Evolutionary conservation across 345 rosid species (phyloP).

Genomic region (Clausena lansium): DNA sequence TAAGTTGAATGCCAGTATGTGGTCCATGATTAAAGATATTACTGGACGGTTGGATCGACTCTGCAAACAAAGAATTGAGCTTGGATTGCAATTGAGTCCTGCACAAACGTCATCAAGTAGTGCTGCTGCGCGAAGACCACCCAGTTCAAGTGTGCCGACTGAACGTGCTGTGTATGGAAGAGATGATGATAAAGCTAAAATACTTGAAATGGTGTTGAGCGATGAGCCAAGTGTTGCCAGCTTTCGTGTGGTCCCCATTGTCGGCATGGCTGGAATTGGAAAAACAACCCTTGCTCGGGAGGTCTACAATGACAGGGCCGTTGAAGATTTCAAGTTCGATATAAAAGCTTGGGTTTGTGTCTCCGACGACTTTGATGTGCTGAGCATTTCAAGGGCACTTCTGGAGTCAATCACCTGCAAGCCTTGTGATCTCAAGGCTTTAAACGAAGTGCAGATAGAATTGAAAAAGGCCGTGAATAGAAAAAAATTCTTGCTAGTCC

Average conservation of each 20-base stretch:
- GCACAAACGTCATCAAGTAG: neutral
- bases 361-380: neutral
- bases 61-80: neutral
- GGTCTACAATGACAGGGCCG: neutral
- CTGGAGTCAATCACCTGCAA: neutral
- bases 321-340: neutral
- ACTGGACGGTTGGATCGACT: neutral
- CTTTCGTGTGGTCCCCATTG: neutral
- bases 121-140: neutral
- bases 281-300: neutral
- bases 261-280: neutral
- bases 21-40: neutral
- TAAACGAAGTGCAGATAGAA: neutral
- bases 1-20: neutral
- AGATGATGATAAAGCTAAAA: neutral
- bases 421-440: neutral
- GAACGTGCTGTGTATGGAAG: neutral
- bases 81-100: neutral
- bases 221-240: neutral
- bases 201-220: neutral
- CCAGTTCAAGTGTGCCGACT: neutral
- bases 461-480: neutral
- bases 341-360: neutral
- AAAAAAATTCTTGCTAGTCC: neutral
- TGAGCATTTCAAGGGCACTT: neutral